phyloP scores from a whole-genome alignment of 2,329 filamentous ascomycete genomes.

The Elsinoe necatrix region DNA sequence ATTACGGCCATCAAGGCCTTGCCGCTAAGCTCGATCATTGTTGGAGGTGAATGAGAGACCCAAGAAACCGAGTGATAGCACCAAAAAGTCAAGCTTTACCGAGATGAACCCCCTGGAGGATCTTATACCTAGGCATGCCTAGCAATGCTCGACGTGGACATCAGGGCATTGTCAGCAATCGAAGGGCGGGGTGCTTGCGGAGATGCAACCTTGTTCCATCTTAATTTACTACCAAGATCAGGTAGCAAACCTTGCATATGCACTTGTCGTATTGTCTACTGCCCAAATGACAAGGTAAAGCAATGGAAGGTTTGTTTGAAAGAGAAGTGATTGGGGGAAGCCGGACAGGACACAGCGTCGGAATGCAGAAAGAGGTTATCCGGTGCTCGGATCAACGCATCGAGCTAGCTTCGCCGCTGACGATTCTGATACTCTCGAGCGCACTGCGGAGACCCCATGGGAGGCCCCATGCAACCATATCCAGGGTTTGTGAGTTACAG shows the following conservation, averaged over 20 bases:
- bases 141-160: not conserved
- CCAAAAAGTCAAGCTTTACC: not conserved
- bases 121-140: not conserved
- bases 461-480: too few species aligned
- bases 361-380: not conserved
- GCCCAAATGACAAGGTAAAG: not conserved
- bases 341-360: not conserved
- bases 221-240: not conserved
- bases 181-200: not conserved
- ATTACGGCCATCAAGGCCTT: constrained; percentile 24
- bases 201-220: not conserved
- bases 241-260: not conserved
- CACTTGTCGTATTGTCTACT: not conserved
- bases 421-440: not conserved
- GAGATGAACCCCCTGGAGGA: not conserved
- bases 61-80: not conserved
- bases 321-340: not conserved
- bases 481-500: too few species aligned
- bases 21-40: constrained; percentile 19
- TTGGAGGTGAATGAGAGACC: not conserved
- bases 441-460: not conserved
- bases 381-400: not conserved
- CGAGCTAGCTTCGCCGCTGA: not conserved
- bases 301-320: not conserved
- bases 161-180: not conserved